A percentile compares a stretch with the other conserved stretches of the same genome.
phyloP scores from a whole-genome alignment of 805 yeast genomes.

The Candida jianshihensis region DNA sequence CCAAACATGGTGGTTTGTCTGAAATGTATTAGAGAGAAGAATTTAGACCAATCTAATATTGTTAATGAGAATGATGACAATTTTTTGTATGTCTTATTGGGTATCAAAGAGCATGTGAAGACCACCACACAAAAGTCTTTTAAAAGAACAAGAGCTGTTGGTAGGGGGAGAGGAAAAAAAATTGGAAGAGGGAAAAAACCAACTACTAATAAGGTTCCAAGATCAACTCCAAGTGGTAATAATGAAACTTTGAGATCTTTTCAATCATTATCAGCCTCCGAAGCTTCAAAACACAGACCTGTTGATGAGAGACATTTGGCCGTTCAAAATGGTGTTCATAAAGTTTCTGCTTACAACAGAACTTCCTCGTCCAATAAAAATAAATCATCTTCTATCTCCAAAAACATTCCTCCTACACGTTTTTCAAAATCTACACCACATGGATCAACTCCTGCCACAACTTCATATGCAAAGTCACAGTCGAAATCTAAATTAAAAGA shows the following conservation, averaged over 20 bases:
- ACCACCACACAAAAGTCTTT: slow-evolving; percentile 5
- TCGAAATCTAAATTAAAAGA: too few relatives aligned
- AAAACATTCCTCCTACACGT: too few relatives aligned
- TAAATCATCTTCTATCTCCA: neutral
- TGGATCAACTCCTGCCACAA: neutral
- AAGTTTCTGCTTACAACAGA: too few relatives aligned
- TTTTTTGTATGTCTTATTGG: slow-evolving; percentile 41
- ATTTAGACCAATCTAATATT: slow-evolving; percentile 17
- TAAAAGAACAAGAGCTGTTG: slow-evolving; percentile 27
- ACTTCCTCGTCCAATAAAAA: neutral
- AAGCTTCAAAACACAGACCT: slow-evolving; percentile 13
- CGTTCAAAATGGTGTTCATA: neutral
- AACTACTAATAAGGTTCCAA: slow-evolving; percentile 13
- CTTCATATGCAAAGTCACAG: too few relatives aligned
- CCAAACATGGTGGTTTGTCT: slow-evolving; percentile 32
- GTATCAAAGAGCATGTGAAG: slow-evolving; percentile 34
- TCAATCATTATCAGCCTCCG: slow-evolving; percentile 25
- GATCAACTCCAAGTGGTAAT: slow-evolving; percentile 28
- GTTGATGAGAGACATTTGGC: slow-evolving; percentile 12
- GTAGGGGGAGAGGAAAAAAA: slow-evolving; percentile 24
- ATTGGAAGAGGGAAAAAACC: slow-evolving; percentile 7
- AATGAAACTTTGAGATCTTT: slow-evolving; percentile 32
- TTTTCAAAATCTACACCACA: neutral
- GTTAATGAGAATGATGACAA: slow-evolving; percentile 40
- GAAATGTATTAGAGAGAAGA: slow-evolving; percentile 30